Conservation (phyloP, 2,329 filamentous ascomycete species). For the Aureobasidium melanogenum region DNA sequence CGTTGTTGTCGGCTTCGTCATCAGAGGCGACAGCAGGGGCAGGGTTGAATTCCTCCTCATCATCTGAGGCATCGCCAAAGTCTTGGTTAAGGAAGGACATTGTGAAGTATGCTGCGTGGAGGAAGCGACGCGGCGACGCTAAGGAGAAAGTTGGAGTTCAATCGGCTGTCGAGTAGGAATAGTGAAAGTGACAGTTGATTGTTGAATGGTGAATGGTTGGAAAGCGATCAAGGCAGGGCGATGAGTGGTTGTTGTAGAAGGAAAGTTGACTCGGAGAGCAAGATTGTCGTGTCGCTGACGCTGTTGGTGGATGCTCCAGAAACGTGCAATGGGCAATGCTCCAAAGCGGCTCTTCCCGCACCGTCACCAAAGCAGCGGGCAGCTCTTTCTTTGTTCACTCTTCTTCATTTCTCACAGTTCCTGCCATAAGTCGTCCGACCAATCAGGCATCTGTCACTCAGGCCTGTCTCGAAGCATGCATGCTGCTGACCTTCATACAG, state of each 20-base stretch:
- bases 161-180: background rate
- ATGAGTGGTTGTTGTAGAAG: background rate
- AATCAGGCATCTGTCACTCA: background rate
- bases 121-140: slow-evolving; percentile 10
- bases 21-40: slow-evolving; percentile 65
- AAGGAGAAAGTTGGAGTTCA: background rate
- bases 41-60: slow-evolving; percentile 84
- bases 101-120: background rate
- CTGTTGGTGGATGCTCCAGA: background rate
- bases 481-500: background rate
- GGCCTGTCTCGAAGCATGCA: background rate
- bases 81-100: slow-evolving; percentile 41
- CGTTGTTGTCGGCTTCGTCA: slow-evolving; percentile 45
- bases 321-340: background rate
- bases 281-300: background rate
- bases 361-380: background rate
- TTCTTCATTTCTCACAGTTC: background rate
- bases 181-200: background rate
- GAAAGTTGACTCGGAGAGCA: background rate
- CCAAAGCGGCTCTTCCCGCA: slow-evolving; percentile 6
- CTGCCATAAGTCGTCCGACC: background rate
- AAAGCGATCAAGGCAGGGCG: background rate
- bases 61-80: slow-evolving; percentile 42
- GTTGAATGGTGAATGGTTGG: background rate
- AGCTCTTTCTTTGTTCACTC: slow-evolving; percentile 5